Evolutionary conservation across 192 early-diverging fungal genomes (phyloP).

Genomic region (Linnemannia hyalina): DNA sequence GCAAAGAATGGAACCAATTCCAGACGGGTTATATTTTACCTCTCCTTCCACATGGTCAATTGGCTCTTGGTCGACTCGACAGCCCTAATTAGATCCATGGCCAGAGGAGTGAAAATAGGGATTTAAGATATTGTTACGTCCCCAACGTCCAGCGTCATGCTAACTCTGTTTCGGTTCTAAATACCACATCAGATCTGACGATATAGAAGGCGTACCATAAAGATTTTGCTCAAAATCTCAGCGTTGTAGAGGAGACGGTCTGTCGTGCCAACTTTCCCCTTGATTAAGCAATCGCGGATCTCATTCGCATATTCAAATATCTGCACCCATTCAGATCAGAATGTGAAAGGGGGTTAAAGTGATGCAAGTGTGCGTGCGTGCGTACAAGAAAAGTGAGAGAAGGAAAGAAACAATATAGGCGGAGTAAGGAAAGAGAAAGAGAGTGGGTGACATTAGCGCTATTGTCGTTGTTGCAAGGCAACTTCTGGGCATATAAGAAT

Average conservation of each 20-base stretch:
- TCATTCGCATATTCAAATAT: constrained; percentile 55
- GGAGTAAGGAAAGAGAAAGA: background rate
- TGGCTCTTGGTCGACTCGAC: constrained; percentile 45
- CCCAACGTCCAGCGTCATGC: background rate
- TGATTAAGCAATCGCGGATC: constrained; percentile 50
- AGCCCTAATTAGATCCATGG: constrained; percentile 21
- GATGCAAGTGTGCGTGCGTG: background rate
- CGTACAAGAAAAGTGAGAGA: too few species aligned
- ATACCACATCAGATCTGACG: background rate
- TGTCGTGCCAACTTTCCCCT: constrained; percentile 40
- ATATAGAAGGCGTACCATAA: constrained; percentile 26
- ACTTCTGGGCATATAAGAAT: background rate
- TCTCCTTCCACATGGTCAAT: constrained; percentile 29
- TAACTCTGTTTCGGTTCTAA: background rate
- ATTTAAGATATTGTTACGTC: background rate
- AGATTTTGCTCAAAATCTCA: constrained; percentile 52
- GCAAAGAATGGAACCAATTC: background rate
- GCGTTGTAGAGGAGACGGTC: constrained; percentile 53
- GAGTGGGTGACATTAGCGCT: background rate
- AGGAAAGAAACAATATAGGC: too few species aligned
- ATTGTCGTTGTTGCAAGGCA: background rate
- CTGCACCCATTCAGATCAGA: constrained; percentile 20
- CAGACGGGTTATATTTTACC: constrained; percentile 16
- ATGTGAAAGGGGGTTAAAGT: background rate
- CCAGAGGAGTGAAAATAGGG: background rate